These are phyloP conservation scores for Ophiocordyceps robertsii DNA, from an alignment of 2,329 filamentous ascomycete species.

Conservation along the genomic window DNA sequence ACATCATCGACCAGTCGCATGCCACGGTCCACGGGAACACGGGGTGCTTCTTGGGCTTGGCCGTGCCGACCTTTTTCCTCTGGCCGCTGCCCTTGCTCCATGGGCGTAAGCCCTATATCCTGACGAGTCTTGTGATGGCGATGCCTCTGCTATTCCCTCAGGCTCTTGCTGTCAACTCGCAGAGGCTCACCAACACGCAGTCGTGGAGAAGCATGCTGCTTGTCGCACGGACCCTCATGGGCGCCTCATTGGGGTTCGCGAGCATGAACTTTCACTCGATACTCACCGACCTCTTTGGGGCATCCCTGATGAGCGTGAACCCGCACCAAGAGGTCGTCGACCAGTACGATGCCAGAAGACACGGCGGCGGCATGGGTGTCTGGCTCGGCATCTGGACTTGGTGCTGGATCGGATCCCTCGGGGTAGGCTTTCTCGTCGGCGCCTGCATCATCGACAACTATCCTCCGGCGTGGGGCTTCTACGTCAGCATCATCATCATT, in stretches of 20 bases:
- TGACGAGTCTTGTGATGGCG: slow-evolving; percentile 52
- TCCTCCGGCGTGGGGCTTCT: slow-evolving; percentile 62
- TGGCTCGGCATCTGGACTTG: slow-evolving; percentile 71
- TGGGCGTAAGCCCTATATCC: slow-evolving; percentile 64
- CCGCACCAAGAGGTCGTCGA: slow-evolving; percentile 62
- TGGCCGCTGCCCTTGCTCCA: slow-evolving; percentile 67
- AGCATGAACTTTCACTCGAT: slow-evolving; percentile 66
- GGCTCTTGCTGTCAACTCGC: slow-evolving; percentile 47
- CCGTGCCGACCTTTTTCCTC: slow-evolving; percentile 53
- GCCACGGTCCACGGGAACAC: slow-evolving; percentile 61
- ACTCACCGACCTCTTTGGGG: slow-evolving; percentile 62
- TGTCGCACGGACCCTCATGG: slow-evolving; percentile 50
- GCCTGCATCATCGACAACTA: slow-evolving; percentile 52
- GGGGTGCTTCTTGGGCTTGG: slow-evolving; percentile 56
- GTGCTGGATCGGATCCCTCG: slow-evolving; percentile 61
- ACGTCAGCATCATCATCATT: slow-evolving; percentile 55
- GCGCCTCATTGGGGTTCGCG: slow-evolving; percentile 57
- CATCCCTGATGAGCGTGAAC: slow-evolving; percentile 57
- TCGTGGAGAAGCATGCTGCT: slow-evolving; percentile 49
- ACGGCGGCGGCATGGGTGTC: slow-evolving; percentile 67
- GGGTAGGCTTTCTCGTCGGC: slow-evolving; percentile 59
- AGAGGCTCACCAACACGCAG: slow-evolving; percentile 39
- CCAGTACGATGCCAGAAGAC: slow-evolving; percentile 53
- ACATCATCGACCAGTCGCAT: slow-evolving; percentile 55
- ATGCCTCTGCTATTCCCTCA: slow-evolving; percentile 67